Conservation (phyloP, 1,139 yeast species). For the Taiozyma onychis region DNA sequence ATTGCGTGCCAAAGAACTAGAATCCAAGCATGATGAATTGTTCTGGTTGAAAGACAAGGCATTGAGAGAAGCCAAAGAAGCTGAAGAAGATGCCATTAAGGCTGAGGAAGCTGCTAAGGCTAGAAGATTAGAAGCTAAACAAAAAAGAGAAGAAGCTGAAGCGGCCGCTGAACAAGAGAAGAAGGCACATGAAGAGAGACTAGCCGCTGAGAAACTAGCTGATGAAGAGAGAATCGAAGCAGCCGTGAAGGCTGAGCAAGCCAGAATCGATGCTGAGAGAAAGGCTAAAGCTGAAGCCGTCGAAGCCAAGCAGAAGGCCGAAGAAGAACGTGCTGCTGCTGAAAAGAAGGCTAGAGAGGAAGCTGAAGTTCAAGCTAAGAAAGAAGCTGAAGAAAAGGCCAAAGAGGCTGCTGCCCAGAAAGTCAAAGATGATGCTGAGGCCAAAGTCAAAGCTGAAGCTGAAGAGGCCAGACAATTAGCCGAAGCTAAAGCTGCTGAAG, state of each 20-base stretch:
- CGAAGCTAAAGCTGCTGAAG: neutral
- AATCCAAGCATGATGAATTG: neutral
- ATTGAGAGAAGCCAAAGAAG: neutral
- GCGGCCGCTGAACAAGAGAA: conserved; percentile 2
- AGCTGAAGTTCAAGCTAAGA: conserved; percentile 45
- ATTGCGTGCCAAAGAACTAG: neutral
- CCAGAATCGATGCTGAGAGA: neutral
- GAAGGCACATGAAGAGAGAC: conserved; percentile 2
- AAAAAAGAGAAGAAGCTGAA: conserved; percentile 9
- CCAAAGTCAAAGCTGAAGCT: neutral
- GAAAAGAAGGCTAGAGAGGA: conserved; percentile 59
- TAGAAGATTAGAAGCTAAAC: neutral
- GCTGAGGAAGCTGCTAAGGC: neutral
- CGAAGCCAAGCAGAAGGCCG: neutral
- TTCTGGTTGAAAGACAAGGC: neutral
- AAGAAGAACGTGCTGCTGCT: conserved; percentile 27
- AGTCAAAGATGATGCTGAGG: neutral
- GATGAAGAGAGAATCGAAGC: neutral
- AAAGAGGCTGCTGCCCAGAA: conserved; percentile 20
- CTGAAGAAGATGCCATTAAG: neutral
- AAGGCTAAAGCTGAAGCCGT: neutral
- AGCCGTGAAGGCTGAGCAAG: neutral
- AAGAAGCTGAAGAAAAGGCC: conserved; percentile 51
- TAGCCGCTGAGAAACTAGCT: neutral
- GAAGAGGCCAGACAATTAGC: neutral